phyloP scores from a whole-genome alignment of 2,329 filamentous ascomycete species.

The Cladosporium sp. region DNA sequence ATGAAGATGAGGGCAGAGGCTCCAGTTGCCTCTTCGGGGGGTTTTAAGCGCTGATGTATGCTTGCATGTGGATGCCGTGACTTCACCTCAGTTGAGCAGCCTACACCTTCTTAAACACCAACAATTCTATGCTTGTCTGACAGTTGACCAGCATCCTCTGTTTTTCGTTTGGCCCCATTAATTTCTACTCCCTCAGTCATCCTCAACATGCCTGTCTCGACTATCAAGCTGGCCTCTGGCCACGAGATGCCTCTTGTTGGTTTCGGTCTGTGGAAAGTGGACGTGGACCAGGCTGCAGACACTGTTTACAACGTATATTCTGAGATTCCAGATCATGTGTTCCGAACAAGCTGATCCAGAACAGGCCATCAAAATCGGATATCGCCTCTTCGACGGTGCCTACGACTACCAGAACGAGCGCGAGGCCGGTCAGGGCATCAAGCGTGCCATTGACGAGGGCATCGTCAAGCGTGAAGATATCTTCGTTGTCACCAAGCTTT shows the following conservation, averaged over 20 bases:
- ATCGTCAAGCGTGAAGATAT: conserved; percentile 77
- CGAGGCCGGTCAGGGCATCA: conserved; percentile 52
- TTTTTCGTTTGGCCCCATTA: too few species aligned
- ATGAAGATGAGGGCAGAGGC: neutral
- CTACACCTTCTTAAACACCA: too few species aligned
- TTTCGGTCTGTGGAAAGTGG: conserved; percentile 76
- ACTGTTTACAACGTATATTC: conserved; percentile 60
- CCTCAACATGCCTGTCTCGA: conserved; percentile 3
- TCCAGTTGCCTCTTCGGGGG: neutral
- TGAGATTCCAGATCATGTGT: too few species aligned
- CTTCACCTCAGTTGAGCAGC: too few species aligned
- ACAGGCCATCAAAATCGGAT: conserved; percentile 49
- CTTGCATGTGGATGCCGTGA: too few species aligned
- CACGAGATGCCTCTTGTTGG: conserved; percentile 64
- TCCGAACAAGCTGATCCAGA: too few species aligned
- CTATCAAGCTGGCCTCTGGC: conserved; percentile 18
- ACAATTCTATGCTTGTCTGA: too few species aligned
- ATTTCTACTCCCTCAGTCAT: too few species aligned
- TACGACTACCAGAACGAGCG: conserved; percentile 72
- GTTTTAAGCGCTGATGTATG: too few species aligned
- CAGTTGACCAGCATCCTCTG: too few species aligned
- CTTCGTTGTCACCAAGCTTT: conserved; percentile 85
- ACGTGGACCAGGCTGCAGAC: conserved; percentile 63
- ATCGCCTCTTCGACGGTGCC: conserved; percentile 54
- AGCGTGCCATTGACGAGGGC: conserved; percentile 71